A percentile compares a stretch with the other conserved stretches of the same genome.
phyloP scores from a whole-genome alignment of 129 eudicot species.

The Flaveria ramosissima region DNA sequence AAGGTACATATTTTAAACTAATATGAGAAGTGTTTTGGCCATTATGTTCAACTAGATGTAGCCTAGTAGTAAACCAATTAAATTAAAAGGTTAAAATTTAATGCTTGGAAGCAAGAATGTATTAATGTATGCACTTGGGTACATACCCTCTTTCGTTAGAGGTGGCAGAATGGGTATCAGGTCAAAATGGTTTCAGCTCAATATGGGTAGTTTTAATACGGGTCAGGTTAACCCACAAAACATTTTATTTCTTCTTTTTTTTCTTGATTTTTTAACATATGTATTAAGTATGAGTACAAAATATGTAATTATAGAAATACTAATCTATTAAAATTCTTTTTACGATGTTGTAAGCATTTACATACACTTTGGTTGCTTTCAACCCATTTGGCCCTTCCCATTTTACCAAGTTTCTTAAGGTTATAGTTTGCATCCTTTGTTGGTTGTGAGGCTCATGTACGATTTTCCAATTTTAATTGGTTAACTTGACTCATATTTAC shows the following conservation, averaged over 20 bases:
- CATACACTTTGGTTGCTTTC: not conserved
- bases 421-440: not conserved
- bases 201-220: not conserved
- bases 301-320: not conserved
- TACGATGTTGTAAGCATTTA: not conserved
- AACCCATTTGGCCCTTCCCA: not conserved
- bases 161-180: not conserved
- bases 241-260: not conserved
- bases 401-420: not conserved
- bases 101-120: not conserved
- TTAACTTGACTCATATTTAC: not conserved
- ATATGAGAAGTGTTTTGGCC: slow-evolving; percentile 2
- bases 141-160: not conserved
- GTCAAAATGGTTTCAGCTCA: not conserved
- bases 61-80: not conserved
- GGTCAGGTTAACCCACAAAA: not conserved
- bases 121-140: not conserved
- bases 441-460: slow-evolving; percentile 14
- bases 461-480: not conserved
- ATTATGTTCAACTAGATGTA: not conserved
- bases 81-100: not conserved
- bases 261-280: not conserved
- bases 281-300: not conserved
- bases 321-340: not conserved
- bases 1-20: not conserved